Conservation (phyloP, 805 yeast genomes). For the Hanseniaspora mollemarum region DNA sequence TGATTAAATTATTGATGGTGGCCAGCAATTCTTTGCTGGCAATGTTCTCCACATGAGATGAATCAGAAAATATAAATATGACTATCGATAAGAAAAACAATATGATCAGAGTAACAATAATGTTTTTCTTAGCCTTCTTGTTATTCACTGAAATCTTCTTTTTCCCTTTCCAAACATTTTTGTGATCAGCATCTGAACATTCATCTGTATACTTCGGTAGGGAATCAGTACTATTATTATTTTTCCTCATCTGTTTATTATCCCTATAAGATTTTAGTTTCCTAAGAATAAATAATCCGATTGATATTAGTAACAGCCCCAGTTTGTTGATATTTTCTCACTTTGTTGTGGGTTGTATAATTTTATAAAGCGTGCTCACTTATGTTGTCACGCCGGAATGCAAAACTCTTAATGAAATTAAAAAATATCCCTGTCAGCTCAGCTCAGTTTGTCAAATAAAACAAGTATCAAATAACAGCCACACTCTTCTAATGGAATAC, state of each 20-base stretch:
- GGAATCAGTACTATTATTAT: constrained; percentile 2
- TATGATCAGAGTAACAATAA: background rate
- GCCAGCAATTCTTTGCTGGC: background rate
- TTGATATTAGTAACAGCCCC: constrained; percentile 11
- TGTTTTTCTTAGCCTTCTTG: background rate
- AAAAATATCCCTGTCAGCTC: too few species aligned
- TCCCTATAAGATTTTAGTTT: constrained; percentile 3
- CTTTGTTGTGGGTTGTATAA: too few species aligned
- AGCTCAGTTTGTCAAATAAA: too few species aligned
- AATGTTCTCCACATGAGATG: constrained; percentile 1
- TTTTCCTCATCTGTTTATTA: background rate
- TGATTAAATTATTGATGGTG: constrained; percentile 10
- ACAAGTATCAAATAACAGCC: too few species aligned
- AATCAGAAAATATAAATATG: background rate
- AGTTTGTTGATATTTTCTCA: background rate
- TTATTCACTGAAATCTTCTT: background rate
- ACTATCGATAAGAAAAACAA: background rate
- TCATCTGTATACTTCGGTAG: constrained; percentile 1
- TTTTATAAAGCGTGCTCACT: too few species aligned
- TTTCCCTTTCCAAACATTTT: constrained; percentile 7
- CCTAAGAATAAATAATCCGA: constrained; percentile 5
- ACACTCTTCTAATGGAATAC: too few species aligned
- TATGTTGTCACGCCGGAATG: too few species aligned
- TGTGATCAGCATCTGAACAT: background rate
- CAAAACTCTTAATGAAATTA: too few species aligned